Evolutionary conservation across 2,329 filamentous ascomycete genomes (phyloP).

Genomic region (Calonectria ilicicola): DNA sequence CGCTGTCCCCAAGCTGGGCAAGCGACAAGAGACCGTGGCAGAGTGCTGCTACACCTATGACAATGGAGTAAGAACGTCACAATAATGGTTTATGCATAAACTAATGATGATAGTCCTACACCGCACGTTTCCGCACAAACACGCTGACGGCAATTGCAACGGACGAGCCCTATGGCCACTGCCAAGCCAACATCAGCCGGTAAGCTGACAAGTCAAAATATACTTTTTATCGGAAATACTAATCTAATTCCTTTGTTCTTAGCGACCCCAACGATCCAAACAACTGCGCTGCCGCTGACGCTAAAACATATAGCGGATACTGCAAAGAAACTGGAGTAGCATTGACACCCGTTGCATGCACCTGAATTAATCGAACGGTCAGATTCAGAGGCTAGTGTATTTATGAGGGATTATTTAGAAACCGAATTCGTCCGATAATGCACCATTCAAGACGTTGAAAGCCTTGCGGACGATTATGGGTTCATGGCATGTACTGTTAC

Average conservation of each 20-base stretch:
- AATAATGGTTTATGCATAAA: neutral
- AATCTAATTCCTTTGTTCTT: neutral
- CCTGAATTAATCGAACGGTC: no score
- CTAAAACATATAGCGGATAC: neutral
- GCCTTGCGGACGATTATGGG: no score
- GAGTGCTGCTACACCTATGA: neutral
- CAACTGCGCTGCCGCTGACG: neutral
- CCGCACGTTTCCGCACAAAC: neutral
- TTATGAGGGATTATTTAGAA: no score
- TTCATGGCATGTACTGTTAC: no score
- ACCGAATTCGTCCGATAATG: no score
- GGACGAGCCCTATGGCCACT: neutral
- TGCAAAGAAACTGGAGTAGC: neutral
- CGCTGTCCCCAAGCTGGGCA: neutral
- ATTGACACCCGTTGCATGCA: neutral
- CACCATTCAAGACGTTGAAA: no score
- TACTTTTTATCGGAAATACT: neutral
- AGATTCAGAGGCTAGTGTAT: no score
- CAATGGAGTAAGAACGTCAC: neutral
- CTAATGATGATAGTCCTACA: neutral
- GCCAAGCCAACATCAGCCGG: neutral
- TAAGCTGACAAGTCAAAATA: neutral
- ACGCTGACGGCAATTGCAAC: neutral
- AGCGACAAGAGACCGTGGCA: neutral
- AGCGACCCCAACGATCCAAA: neutral